Evolutionary conservation across 169 alveolate genomes (phyloP).

Genomic region (Sarcocystis neurona): DNA sequence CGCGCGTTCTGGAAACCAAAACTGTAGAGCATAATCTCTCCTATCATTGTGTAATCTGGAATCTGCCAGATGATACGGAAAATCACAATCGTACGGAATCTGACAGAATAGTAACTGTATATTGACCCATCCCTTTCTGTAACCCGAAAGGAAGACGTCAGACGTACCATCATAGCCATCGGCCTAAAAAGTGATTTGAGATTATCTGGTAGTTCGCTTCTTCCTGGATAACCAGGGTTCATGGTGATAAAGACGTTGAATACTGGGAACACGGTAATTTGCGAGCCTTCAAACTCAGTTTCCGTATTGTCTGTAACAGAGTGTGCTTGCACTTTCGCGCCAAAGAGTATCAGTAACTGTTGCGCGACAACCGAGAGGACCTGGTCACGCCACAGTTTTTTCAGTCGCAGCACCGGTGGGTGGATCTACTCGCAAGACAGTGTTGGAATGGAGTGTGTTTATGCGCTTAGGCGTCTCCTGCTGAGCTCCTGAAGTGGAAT

Average conservation of each 20-base stretch:
- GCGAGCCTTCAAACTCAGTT: conserved; percentile 90
- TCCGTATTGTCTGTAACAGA: conserved; percentile 64
- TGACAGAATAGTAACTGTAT: too few relatives aligned
- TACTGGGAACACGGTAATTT: conserved; percentile 89
- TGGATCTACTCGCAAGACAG: too few relatives aligned
- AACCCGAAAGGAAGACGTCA: conserved; percentile 48
- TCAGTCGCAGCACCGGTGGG: too few relatives aligned
- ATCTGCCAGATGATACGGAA: conserved; percentile 71
- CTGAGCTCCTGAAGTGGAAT: too few relatives aligned
- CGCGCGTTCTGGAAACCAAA: conserved; percentile 92
- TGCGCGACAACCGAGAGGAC: conserved; percentile 93
- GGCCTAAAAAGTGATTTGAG: conserved; percentile 95
- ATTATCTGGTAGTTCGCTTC: conserved; percentile 96
- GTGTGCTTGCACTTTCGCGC: conserved; percentile 63
- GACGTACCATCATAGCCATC: conserved; percentile 92
- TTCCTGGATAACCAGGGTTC: conserved; percentile 96
- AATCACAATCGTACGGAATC: too few relatives aligned
- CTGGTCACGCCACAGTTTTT: conserved; percentile 67
- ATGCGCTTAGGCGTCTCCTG: too few relatives aligned
- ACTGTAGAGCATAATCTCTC: conserved; percentile 93
- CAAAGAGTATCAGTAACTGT: conserved; percentile 71
- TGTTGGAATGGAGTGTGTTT: too few relatives aligned
- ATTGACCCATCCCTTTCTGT: neutral
- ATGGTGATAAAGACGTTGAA: conserved; percentile 95
- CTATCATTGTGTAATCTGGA: conserved; percentile 94